Evolutionary conservation across 169 alveolate genomes (phyloP).

Genomic region (Toxoplasma gondii): DNA sequence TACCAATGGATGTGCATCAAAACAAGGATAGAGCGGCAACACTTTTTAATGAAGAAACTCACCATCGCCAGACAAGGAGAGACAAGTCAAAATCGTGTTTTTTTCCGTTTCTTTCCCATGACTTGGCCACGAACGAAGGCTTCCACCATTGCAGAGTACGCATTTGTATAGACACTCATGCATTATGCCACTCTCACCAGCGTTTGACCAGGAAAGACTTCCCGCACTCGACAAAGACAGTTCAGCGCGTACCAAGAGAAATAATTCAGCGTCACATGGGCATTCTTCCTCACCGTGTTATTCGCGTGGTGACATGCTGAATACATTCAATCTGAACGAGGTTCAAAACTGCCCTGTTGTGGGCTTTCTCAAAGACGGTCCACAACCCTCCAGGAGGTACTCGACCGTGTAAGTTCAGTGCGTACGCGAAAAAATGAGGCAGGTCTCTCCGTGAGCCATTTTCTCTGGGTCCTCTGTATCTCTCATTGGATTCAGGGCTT

Average conservation of each 20-base stretch:
- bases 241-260: background rate
- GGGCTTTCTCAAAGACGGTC: background rate
- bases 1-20: too few relatives aligned
- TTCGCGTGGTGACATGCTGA: background rate
- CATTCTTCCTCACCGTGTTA: background rate
- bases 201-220: too few relatives aligned
- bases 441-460: background rate
- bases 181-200: background rate
- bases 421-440: slow-evolving; percentile 23
- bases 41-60: too few relatives aligned
- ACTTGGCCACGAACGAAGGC: background rate
- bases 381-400: slow-evolving; percentile 30
- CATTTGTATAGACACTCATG: background rate
- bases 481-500: background rate
- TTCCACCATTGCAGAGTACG: background rate
- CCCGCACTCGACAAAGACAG: too few relatives aligned
- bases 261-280: background rate
- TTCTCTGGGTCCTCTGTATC: background rate
- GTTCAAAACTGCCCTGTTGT: slow-evolving; percentile 7
- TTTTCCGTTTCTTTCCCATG: background rate
- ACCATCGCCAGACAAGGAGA: too few relatives aligned
- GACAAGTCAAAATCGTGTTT: too few relatives aligned
- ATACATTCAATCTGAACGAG: slow-evolving; percentile 15
- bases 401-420: background rate
- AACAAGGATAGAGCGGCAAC: too few relatives aligned